Percentiles rank a stretch among this genome's conserved stretches.
Conservation (phyloP, 441 rosid species). For the Populus hybrid region DNA sequence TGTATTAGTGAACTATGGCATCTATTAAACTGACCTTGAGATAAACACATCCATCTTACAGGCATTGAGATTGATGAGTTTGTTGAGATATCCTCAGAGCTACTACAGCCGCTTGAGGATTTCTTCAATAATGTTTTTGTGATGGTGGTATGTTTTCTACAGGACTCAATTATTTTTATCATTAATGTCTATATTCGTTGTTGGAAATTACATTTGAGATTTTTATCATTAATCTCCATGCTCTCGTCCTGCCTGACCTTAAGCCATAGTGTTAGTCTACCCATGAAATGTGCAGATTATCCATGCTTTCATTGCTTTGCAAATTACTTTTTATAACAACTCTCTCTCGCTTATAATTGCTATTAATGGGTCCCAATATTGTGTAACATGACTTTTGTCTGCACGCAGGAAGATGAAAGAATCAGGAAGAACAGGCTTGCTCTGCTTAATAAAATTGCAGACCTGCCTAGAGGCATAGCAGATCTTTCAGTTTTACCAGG, state of each 20-base stretch:
- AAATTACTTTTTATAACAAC: neutral
- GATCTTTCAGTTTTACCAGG: conserved; percentile 87
- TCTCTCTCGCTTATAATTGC: neutral
- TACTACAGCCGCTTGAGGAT: conserved; percentile 78
- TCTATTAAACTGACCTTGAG: neutral
- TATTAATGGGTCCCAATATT: neutral
- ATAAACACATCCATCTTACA: conserved; percentile 24
- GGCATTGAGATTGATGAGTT: conserved; percentile 73
- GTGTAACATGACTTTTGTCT: neutral
- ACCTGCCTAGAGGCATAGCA: conserved; percentile 73
- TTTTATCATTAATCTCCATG: neutral
- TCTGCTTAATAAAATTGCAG: conserved; percentile 69
- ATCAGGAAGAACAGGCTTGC: conserved; percentile 80
- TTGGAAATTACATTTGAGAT: neutral
- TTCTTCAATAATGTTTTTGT: conserved; percentile 89
- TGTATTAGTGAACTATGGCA: neutral
- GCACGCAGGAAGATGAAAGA: conserved; percentile 71
- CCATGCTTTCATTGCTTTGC: neutral
- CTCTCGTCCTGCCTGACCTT: neutral
- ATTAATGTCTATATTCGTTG: neutral
- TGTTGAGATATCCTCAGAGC: conserved; percentile 57
- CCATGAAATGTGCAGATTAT: neutral
- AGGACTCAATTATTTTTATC: neutral
- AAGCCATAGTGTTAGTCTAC: neutral
- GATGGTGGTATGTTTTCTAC: conserved; percentile 83